These are phyloP conservation scores for Ophiocordyceps camponoti-floridani DNA, from an alignment of 2,329 filamentous ascomycete species.

Conservation along the genomic window DNA sequence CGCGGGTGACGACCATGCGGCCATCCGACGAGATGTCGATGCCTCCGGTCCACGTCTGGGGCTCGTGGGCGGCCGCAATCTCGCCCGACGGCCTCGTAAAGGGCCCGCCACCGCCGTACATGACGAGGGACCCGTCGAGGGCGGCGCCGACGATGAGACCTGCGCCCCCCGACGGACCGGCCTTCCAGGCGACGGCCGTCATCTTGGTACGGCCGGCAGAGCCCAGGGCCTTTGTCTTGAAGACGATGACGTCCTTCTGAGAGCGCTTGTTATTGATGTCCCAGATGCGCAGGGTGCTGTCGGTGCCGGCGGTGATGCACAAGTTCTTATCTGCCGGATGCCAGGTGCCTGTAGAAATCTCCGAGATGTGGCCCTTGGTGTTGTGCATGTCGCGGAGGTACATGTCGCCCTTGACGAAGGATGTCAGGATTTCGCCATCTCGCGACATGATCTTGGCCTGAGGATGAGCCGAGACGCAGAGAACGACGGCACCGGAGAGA, in stretches of 20 bases:
- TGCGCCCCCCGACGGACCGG: slow-evolving; percentile 54
- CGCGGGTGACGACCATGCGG: slow-evolving; percentile 74
- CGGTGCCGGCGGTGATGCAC: slow-evolving; percentile 80
- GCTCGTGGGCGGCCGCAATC: slow-evolving; percentile 64
- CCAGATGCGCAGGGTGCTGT: slow-evolving; percentile 94
- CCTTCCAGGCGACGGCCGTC: slow-evolving; percentile 81
- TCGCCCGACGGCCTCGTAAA: slow-evolving; percentile 69
- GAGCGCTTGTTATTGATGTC: slow-evolving; percentile 80
- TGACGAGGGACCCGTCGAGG: slow-evolving; percentile 73
- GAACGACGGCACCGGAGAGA: slow-evolving; percentile 57
- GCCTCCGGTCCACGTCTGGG: slow-evolving; percentile 80
- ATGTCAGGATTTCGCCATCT: slow-evolving; percentile 69
- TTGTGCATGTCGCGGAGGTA: slow-evolving; percentile 95
- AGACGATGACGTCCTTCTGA: slow-evolving; percentile 87
- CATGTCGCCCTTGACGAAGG: slow-evolving; percentile 97
- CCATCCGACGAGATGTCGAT: slow-evolving; percentile 84
- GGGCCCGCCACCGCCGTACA: slow-evolving; percentile 84
- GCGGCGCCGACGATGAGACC: slow-evolving; percentile 69
- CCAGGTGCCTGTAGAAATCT: slow-evolving; percentile 80
- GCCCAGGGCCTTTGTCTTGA: slow-evolving; percentile 82
- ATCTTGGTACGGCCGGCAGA: slow-evolving; percentile 83
- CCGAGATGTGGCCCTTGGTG: slow-evolving; percentile 90
- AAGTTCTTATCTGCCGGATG: slow-evolving; percentile 71
- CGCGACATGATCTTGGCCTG: slow-evolving; percentile 80
- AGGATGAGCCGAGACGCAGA: slow-evolving; percentile 76